These are phyloP conservation scores for Glomus cerebriforme DNA, from an alignment of 192 early-diverging fungal genomes.

Conservation along the genomic window DNA sequence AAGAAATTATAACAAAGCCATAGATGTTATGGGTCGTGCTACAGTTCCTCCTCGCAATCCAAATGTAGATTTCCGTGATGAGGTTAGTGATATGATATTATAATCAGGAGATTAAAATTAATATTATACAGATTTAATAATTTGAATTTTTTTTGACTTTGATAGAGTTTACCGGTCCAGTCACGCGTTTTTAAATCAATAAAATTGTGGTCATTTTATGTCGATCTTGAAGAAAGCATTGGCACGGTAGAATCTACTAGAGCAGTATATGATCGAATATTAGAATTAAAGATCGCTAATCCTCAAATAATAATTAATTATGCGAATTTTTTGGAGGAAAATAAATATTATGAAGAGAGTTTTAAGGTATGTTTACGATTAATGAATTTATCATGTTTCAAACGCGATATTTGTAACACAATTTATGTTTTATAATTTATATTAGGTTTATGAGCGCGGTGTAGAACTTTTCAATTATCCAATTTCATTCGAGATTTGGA, in stretches of 20 bases:
- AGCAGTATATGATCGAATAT: constrained; percentile 86
- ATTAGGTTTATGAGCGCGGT: constrained; percentile 86
- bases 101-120: too few relatives aligned
- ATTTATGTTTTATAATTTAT: not conserved
- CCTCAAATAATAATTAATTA: constrained; percentile 97
- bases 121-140: not conserved
- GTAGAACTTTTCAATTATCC: constrained; percentile 96
- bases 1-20: constrained; percentile 65
- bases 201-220: constrained; percentile 90
- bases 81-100: constrained; percentile 43
- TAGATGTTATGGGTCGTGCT: constrained; percentile 82
- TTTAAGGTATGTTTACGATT: constrained; percentile 55
- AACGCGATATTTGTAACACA: not conserved
- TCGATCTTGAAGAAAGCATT: constrained; percentile 92
- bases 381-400: not conserved
- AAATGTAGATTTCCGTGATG: constrained; percentile 77
- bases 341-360: constrained; percentile 91
- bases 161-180: constrained; percentile 64
- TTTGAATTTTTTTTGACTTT: not conserved
- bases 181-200: constrained; percentile 83
- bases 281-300: constrained; percentile 93
- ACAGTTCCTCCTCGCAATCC: constrained; percentile 65
- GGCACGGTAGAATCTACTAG: constrained; percentile 80
- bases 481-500: constrained; percentile 97
- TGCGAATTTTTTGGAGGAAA: constrained; percentile 85